Percentiles rank a stretch among this genome's conserved stretches.
Conservation (phyloP, 2,329 filamentous ascomycete species). For the Fragosphaeria purpurea region DNA sequence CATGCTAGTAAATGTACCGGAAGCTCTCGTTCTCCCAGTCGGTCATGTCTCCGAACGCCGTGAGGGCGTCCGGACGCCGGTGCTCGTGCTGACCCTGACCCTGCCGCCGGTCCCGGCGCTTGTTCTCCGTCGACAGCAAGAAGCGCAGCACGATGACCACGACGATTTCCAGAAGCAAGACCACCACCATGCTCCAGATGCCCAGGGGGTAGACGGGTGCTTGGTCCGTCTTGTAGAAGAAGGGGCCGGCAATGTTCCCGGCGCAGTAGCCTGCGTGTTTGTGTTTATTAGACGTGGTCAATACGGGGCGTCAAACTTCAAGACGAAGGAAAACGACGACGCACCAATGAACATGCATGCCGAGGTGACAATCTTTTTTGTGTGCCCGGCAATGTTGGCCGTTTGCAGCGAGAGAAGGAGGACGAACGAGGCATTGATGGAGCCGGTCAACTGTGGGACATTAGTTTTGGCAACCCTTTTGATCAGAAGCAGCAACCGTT, state of each 20-base stretch:
- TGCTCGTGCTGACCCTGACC: conserved; percentile 13
- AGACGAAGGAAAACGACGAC: too few relatives aligned
- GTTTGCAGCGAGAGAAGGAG: conserved; percentile 34
- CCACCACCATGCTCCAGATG: conserved; percentile 31
- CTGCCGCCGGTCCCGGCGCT: conserved; percentile 20
- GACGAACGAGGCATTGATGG: conserved; percentile 30
- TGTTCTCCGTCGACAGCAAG: conserved; percentile 30
- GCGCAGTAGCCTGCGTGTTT: conserved; percentile 17
- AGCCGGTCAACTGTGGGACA: conserved; percentile 20
- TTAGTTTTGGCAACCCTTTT: not conserved
- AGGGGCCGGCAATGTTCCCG: conserved; percentile 52
- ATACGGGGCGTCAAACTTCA: too few relatives aligned
- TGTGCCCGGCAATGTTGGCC: conserved; percentile 44
- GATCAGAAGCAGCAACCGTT: conserved; percentile 16
- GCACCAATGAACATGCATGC: conserved; percentile 6
- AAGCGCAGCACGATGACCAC: conserved; percentile 30
- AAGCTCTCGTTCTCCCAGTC: conserved; percentile 34
- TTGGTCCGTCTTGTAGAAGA: conserved; percentile 50
- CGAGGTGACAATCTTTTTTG: conserved; percentile 42
- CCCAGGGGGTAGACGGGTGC: conserved; percentile 29
- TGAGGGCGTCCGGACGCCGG: conserved; percentile 23
- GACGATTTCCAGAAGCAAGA: conserved; percentile 27
- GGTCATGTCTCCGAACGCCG: conserved; percentile 31
- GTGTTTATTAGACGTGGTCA: too few relatives aligned
- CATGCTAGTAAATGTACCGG: conserved; percentile 26